A percentile compares a stretch with the other conserved stretches of the same genome.
phyloP scores from a whole-genome alignment of 768 basidiomycete species.

The Chalciporus sphaerocephalus region DNA sequence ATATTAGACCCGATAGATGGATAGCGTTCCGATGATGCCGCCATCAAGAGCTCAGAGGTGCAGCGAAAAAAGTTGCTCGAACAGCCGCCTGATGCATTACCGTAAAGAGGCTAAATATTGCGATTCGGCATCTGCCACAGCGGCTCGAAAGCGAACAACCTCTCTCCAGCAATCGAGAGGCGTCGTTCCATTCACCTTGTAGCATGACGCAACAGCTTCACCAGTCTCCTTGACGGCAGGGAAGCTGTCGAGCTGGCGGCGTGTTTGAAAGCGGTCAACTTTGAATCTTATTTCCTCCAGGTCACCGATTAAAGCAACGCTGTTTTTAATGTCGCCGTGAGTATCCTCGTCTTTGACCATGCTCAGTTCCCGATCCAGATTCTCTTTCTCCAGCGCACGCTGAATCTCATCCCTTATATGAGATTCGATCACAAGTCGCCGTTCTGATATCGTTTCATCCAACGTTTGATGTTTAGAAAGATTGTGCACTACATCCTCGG shows the following conservation, averaged over 20 bases:
- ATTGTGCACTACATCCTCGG: conserved; percentile 76
- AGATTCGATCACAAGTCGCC: conserved; percentile 70
- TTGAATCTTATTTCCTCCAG: conserved; percentile 69
- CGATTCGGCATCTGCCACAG: conserved; percentile 69
- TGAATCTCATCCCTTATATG: conserved; percentile 77
- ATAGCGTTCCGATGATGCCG: no score
- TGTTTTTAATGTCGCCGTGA: conserved; percentile 50
- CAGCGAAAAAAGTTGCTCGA: no score
- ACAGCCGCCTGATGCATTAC: no score
- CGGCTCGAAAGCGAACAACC: conserved; percentile 63
- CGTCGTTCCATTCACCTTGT: conserved; percentile 52
- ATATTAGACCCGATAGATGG: no score
- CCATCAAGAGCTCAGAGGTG: no score
- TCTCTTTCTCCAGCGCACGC: conserved; percentile 79
- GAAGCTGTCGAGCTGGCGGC: conserved; percentile 50
- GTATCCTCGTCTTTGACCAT: conserved; percentile 42
- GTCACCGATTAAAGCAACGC: conserved; percentile 63
- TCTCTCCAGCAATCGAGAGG: conserved; percentile 74
- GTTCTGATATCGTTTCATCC: conserved; percentile 56
- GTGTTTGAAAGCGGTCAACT: conserved; percentile 64
- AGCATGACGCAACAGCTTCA: conserved; percentile 68
- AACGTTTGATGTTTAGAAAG: conserved; percentile 63
- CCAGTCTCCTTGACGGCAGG: conserved; percentile 54
- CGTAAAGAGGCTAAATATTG: conserved; percentile 59
- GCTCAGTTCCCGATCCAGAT: conserved; percentile 68